Base-by-base conservation (phyloP, 2,329 filamentous ascomycete species). In the Torrubiella hemipterigena region DNA sequence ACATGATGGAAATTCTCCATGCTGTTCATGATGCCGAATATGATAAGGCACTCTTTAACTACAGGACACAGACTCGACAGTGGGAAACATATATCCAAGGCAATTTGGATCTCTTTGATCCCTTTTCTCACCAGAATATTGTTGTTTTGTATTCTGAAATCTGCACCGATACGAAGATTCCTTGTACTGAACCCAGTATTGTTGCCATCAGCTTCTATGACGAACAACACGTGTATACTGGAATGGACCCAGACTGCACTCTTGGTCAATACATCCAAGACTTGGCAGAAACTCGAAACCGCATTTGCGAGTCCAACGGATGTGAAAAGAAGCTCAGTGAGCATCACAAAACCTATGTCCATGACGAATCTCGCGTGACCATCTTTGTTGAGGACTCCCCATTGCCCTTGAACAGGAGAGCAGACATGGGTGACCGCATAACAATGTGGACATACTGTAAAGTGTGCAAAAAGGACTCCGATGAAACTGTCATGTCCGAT, bases 381-480 rank as follows among this genome's bases (percentile, higher is more conserved):
- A 76, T 96, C 8, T 84, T 94, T 43, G 78, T 95, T 12, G 83
- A 94, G 48, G 48, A 53, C 18, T 40, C 55, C 6, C 44, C 54
- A 9, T 78, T 76, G 19, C 54, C 59, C 4, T 47, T 55, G 4
- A 45, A 52, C 4, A 45, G 46, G 32, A 37, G 38, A 13, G 44
- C 54, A 18, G 77, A 55, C 73, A 51, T 49, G 32, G 55, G 55
- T 25, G 59, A 62, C 26, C 81, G 78, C 3, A 93, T 98, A 34
- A 72, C 87, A 35, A 95, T 98, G 85, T 98, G 93, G 93, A 96
- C 85, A 42, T 85, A 81, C 44, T 98, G 91, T 61, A 91, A 93
- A 46, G 68, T 83, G 18, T 98, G 93, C 54, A 79, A 83, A 31
- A 84, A 84, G 42, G 87, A 96, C 50, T 93, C 89, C 0, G 82